Evolutionary conservation across 202 grass and related monocot species (phyloP).

Genomic region (Saccharum hybrid): DNA sequence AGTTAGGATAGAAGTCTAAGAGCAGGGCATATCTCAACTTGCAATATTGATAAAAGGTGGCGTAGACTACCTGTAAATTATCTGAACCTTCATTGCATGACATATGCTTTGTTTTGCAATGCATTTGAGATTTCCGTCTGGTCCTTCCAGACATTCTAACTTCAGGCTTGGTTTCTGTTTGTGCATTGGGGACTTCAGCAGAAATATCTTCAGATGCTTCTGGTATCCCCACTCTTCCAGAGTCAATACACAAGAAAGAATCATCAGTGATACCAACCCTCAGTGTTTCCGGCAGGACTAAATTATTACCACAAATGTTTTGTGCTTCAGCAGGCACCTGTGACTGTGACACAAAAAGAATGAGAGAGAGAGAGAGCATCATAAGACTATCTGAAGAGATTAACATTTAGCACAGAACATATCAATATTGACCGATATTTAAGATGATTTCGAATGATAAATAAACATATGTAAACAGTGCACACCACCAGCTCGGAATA

Average conservation of each 20-base stretch:
- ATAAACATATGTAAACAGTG: slow-evolving; percentile 33
- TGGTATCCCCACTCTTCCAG: slow-evolving; percentile 24
- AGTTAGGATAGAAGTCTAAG: slow-evolving; percentile 42
- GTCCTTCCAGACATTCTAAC: slow-evolving; percentile 48
- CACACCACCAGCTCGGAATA: not conserved
- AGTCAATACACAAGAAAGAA: slow-evolving; percentile 40
- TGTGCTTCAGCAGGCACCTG: slow-evolving; percentile 51
- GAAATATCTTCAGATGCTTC: slow-evolving; percentile 48
- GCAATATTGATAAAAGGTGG: slow-evolving; percentile 25
- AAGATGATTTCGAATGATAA: slow-evolving; percentile 35
- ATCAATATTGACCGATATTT: slow-evolving; percentile 26
- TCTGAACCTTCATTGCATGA: slow-evolving; percentile 47
- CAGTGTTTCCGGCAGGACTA: slow-evolving; percentile 35
- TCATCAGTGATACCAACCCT: slow-evolving; percentile 29
- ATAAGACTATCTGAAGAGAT: slow-evolving; percentile 32
- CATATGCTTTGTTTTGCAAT: slow-evolving; percentile 39
- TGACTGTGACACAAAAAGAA: slow-evolving; percentile 38
- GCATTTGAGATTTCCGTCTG: slow-evolving; percentile 50
- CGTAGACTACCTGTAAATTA: slow-evolving; percentile 53
- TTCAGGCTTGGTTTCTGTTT: slow-evolving; percentile 34
- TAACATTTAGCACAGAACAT: slow-evolving; percentile 15
- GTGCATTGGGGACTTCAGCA: slow-evolving; percentile 23
- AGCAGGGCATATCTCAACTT: slow-evolving; percentile 24
- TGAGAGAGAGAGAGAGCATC: not conserved
- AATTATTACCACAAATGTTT: slow-evolving; percentile 42